phyloP scores from a whole-genome alignment of 2,329 filamentous ascomycete species.

The Penicillium sclerotiorum region DNA sequence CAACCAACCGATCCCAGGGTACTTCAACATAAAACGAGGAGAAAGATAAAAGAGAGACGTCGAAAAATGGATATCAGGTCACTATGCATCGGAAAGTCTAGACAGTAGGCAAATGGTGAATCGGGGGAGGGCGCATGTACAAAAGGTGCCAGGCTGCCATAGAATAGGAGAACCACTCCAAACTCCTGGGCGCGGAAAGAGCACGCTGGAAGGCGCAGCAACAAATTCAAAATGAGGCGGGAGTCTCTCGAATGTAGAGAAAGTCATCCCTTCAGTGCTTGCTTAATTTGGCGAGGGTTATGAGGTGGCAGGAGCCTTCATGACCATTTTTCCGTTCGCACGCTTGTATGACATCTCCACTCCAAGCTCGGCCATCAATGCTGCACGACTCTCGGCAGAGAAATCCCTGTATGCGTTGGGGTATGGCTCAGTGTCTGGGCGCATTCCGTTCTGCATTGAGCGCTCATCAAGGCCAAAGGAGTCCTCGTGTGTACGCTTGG shows the following conservation, averaged over 20 bases:
- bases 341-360: conserved; percentile 40
- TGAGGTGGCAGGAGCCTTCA: conserved; percentile 31
- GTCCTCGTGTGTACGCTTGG: conserved; percentile 42
- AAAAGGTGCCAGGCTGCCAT: conserved; percentile 13
- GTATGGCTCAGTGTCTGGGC: conserved; percentile 39
- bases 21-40: conserved; percentile 12
- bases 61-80: not conserved
- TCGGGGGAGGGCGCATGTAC: conserved; percentile 21
- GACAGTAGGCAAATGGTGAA: conserved; percentile 9
- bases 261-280: not conserved
- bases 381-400: conserved; percentile 27
- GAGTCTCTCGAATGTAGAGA: not conserved
- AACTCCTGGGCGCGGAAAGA: not conserved
- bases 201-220: not conserved
- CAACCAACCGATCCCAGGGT: conserved; percentile 1
- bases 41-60: conserved; percentile 5
- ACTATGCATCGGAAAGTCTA: conserved; percentile 17
- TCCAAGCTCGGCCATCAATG: conserved; percentile 28
- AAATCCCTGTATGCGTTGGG: conserved; percentile 27
- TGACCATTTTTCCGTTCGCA: conserved; percentile 38
- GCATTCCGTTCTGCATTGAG: conserved; percentile 48
- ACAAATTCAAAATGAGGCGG: not conserved
- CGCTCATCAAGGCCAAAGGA: conserved; percentile 44
- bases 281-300: conserved; percentile 16
- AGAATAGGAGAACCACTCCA: not conserved